These are phyloP conservation scores for Suillus occidentalis DNA, from an alignment of 768 basidiomycete genomes.

Conservation along the genomic window DNA sequence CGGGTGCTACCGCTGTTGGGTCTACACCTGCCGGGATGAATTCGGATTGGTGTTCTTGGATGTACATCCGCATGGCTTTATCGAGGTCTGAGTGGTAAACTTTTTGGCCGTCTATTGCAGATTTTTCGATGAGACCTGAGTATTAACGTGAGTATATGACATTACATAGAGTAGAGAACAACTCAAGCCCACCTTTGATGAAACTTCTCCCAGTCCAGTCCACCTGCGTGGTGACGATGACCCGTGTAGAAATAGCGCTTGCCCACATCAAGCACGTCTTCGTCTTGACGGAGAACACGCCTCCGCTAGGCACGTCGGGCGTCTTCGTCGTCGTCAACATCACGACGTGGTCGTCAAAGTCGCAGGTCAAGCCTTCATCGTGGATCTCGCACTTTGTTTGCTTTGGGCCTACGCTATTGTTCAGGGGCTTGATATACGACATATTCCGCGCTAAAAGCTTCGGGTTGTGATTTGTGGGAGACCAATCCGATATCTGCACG, in stretches of 20 bases:
- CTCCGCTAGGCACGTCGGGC: slow-evolving; percentile 93
- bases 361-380: slow-evolving; percentile 78
- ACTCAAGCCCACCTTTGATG: slow-evolving; percentile 70
- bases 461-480: slow-evolving; percentile 59
- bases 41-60: slow-evolving; percentile 84
- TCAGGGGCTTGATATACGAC: slow-evolving; percentile 95
- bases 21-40: slow-evolving; percentile 86
- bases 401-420: slow-evolving; percentile 85
- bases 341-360: slow-evolving; percentile 81
- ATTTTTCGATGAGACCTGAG: slow-evolving; percentile 85
- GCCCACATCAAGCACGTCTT: slow-evolving; percentile 96
- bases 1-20: slow-evolving; percentile 48
- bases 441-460: slow-evolving; percentile 77
- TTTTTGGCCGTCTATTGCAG: slow-evolving; percentile 90
- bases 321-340: slow-evolving; percentile 89
- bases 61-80: slow-evolving; percentile 83
- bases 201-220: slow-evolving; percentile 98
- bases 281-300: slow-evolving; percentile 92
- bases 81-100: slow-evolving; percentile 83
- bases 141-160: slow-evolving; percentile 1
- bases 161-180: neutral
- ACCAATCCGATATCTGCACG: slow-evolving; percentile 95
- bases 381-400: slow-evolving; percentile 94
- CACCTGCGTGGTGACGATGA: slow-evolving; percentile 87
- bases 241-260: slow-evolving; percentile 67